These are phyloP conservation scores for Thalassiosira mediterranea DNA, from an alignment of 352 stramenopile genomes.

Conservation along the genomic window DNA sequence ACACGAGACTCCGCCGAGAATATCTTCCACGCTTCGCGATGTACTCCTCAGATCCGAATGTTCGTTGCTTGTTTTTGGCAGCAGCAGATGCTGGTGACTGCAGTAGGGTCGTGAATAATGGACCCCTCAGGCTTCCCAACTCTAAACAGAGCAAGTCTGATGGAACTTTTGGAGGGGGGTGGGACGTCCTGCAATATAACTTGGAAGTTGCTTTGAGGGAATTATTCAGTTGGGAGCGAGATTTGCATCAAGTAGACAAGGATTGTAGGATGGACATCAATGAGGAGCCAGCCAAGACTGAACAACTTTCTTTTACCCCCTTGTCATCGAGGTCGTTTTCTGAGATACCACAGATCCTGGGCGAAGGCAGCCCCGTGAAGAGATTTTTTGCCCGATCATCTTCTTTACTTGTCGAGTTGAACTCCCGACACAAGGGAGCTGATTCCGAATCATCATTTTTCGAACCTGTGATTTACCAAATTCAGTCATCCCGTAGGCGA, in stretches of 20 bases:
- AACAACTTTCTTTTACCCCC: neutral
- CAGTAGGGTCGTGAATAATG: neutral
- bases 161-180: constrained; percentile 42
- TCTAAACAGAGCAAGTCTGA: neutral
- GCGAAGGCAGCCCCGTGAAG: neutral
- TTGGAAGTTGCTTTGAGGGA: constrained; percentile 35
- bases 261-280: neutral
- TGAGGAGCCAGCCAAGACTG: neutral
- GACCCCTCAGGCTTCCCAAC: too few species aligned
- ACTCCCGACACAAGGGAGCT: neutral
- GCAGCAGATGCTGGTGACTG: constrained; percentile 52
- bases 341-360: neutral
- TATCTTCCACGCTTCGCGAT: constrained; percentile 40
- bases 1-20: constrained; percentile 31
- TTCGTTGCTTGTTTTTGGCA: constrained; percentile 46
- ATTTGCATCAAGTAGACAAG: constrained; percentile 1
- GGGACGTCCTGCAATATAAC: constrained; percentile 52
- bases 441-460: constrained; percentile 20
- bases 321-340: constrained; percentile 17
- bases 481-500: constrained; percentile 26
- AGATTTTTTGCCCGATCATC: constrained; percentile 3
- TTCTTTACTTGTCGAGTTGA: constrained; percentile 4
- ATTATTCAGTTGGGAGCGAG: constrained; percentile 31
- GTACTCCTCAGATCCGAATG: constrained; percentile 42
- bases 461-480: constrained; percentile 49